Evolutionary conservation across 768 basidiomycete species (phyloP).

Genomic region (Plicaturopsis crispa): DNA sequence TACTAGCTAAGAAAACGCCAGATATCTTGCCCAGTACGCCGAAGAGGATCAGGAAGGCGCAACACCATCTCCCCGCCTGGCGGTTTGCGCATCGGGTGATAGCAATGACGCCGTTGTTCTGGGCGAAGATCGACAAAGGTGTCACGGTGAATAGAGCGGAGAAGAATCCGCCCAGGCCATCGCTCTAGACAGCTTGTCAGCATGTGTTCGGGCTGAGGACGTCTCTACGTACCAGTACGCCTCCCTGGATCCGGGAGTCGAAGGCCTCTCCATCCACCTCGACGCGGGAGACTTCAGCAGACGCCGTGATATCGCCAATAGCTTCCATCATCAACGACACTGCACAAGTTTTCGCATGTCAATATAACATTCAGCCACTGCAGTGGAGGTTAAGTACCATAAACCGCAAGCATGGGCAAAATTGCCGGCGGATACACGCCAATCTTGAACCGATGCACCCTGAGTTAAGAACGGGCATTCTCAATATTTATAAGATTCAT

Average conservation of each 20-base stretch:
- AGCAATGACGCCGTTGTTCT: constrained; percentile 80
- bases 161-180: constrained; percentile 75
- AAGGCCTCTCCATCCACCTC: constrained; percentile 68
- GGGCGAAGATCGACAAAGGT: constrained; percentile 74
- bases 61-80: constrained; percentile 73
- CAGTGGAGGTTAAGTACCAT: constrained; percentile 29
- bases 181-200: constrained; percentile 51
- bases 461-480: constrained; percentile 10
- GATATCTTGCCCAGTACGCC: constrained; percentile 78
- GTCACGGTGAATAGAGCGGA: constrained; percentile 78
- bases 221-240: constrained; percentile 46
- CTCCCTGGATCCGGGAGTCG: constrained; percentile 79
- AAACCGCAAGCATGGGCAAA: constrained; percentile 54
- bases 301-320: constrained; percentile 79
- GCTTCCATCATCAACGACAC: constrained; percentile 77
- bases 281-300: constrained; percentile 75
- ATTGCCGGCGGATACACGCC: constrained; percentile 66
- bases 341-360: constrained; percentile 14
- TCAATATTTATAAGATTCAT: background rate
- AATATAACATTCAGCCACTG: constrained; percentile 29
- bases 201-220: constrained; percentile 31
- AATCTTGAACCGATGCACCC: constrained; percentile 75
- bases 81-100: constrained; percentile 83
- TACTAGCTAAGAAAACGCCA: constrained; percentile 70
- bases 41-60: constrained; percentile 71